Conservation (phyloP, 768 basidiomycete species). For the Ramaria sp. region DNA sequence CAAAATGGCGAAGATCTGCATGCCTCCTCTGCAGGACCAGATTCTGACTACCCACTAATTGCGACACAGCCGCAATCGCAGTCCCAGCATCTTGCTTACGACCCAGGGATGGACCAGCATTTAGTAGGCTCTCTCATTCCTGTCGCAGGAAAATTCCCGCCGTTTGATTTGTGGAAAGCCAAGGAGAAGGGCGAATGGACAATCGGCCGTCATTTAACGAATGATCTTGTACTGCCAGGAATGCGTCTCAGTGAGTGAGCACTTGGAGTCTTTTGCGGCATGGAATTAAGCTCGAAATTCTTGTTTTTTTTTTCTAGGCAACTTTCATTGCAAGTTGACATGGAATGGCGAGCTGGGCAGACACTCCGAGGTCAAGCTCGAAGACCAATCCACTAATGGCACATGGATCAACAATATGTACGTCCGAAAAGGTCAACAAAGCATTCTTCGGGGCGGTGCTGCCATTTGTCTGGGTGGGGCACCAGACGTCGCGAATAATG, state of each 20-base stretch:
- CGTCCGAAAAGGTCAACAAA: constrained; percentile 8
- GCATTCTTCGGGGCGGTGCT: neutral
- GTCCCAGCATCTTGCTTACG: neutral
- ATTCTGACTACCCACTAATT: neutral
- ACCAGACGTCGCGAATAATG: neutral
- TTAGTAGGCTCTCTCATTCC: neutral
- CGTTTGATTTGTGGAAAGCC: constrained; percentile 48
- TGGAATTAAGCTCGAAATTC: constrained; percentile 10
- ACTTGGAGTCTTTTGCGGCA: constrained; percentile 17
- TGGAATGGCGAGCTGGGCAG: constrained; percentile 45
- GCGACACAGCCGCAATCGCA: neutral
- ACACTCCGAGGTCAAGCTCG: constrained; percentile 34
- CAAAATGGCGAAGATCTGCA: neutral
- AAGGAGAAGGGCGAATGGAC: constrained; percentile 28
- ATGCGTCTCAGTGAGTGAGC: constrained; percentile 60
- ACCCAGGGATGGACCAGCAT: neutral
- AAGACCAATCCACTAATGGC: constrained; percentile 60
- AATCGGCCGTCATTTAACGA: constrained; percentile 42
- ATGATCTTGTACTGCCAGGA: constrained; percentile 52
- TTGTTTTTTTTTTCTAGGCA: constrained; percentile 31
- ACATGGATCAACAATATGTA: constrained; percentile 32
- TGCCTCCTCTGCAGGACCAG: neutral
- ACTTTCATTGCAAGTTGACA: constrained; percentile 42
- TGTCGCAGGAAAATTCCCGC: neutral
- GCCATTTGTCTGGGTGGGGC: neutral